Conservation (phyloP, 805 yeast species). For the Candida namnaoensis region DNA sequence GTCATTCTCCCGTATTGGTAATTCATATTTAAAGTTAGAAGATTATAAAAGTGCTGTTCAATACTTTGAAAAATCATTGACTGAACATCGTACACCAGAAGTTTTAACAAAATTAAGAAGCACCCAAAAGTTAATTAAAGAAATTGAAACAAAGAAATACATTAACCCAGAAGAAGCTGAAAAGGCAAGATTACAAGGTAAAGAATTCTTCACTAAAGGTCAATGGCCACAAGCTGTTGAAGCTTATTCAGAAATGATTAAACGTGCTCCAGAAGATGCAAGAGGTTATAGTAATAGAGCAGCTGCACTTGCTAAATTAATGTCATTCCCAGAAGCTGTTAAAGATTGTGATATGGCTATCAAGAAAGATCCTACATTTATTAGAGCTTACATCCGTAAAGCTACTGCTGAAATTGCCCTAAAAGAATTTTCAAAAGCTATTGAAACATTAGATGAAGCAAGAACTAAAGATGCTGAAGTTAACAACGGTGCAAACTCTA, state of each 20-base stretch:
- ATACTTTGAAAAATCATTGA: conserved; percentile 79
- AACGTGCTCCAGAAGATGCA: conserved; percentile 95
- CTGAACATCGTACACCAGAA: conserved; percentile 96
- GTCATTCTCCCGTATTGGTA: conserved; percentile 89
- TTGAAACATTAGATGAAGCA: conserved; percentile 76
- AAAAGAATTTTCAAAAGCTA: conserved; percentile 74
- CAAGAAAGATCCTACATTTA: conserved; percentile 76
- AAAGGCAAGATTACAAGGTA: conserved; percentile 90
- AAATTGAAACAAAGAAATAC: conserved; percentile 67
- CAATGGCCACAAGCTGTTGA: conserved; percentile 97
- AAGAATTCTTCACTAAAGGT: conserved; percentile 76
- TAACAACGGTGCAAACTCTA: conserved; percentile 48
- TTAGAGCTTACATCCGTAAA: conserved; percentile 94
- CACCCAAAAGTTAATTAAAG: conserved; percentile 80
- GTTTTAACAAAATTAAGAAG: conserved; percentile 79
- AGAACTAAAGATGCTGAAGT: conserved; percentile 63
- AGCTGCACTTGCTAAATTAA: conserved; percentile 87
- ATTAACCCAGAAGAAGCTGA: conserved; percentile 90
- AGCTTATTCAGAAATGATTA: conserved; percentile 91
- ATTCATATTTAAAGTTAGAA: conserved; percentile 64
- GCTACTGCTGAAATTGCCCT: conserved; percentile 90
- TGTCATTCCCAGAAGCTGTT: conserved; percentile 96
- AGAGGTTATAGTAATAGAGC: conserved; percentile 98
- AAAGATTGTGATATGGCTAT: conserved; percentile 89
- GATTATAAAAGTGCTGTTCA: conserved; percentile 68